Percentiles rank a stretch among this genome's conserved stretches.
phyloP scores from a whole-genome alignment of 192 early-diverging fungal species.

The Gamsiella multidivaricata region DNA sequence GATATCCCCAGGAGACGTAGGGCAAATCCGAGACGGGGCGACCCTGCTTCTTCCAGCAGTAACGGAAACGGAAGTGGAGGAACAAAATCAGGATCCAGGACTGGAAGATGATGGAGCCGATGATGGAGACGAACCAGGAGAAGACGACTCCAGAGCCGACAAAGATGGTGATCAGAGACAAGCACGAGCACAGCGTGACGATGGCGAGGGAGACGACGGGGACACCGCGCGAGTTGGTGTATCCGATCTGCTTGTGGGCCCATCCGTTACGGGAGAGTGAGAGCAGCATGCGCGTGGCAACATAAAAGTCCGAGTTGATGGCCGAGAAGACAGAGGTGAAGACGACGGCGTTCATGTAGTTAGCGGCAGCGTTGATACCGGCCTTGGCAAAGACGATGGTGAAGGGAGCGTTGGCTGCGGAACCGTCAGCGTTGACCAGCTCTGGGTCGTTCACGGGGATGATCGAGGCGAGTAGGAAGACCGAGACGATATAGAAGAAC shows the following conservation, averaged over 20 bases:
- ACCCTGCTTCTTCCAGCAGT: slow-evolving; percentile 77
- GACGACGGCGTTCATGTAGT: slow-evolving; percentile 78
- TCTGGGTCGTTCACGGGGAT: slow-evolving; percentile 64
- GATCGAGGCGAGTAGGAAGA: slow-evolving; percentile 75
- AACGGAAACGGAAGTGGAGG: slow-evolving; percentile 85
- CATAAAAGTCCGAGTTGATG: slow-evolving; percentile 87
- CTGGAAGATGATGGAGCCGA: slow-evolving; percentile 78
- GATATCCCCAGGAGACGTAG: slow-evolving; percentile 58
- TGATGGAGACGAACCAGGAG: slow-evolving; percentile 67
- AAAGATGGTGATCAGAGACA: slow-evolving; percentile 69
- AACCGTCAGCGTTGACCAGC: slow-evolving; percentile 57
- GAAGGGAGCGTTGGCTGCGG: slow-evolving; percentile 71
- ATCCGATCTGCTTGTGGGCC: slow-evolving; percentile 71
- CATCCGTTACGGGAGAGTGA: slow-evolving; percentile 78
- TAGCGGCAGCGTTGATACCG: slow-evolving; percentile 67
- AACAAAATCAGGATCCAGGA: slow-evolving; percentile 85
- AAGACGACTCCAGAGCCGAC: slow-evolving; percentile 76
- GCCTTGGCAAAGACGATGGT: slow-evolving; percentile 71
- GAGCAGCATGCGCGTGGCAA: slow-evolving; percentile 80
- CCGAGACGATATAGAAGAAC: slow-evolving; percentile 71
- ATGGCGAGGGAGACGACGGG: slow-evolving; percentile 68
- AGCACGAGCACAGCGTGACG: slow-evolving; percentile 70
- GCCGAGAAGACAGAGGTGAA: slow-evolving; percentile 75
- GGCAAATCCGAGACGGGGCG: slow-evolving; percentile 67
- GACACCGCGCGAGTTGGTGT: slow-evolving; percentile 71